Evolutionary conservation across 257 asterid genomes (phyloP), one percentile per base, ranked within the genome.

Genomic region (Capsicum rhomboideum): DNA sequence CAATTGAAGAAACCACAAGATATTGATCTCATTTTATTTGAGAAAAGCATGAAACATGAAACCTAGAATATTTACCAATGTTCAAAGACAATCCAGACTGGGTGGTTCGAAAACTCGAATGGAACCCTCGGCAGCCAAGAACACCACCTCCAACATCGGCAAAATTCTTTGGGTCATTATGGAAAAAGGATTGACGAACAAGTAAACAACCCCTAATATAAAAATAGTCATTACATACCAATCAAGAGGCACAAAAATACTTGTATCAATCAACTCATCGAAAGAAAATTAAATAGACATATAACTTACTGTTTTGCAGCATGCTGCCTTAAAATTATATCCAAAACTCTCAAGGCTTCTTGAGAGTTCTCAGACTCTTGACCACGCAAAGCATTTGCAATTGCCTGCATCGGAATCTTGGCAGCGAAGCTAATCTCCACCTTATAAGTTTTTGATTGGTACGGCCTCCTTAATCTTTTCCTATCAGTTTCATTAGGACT

Each of bases 271-370:
- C 59, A 82, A 64, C 42, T 14, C 66, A 46, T 83, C 56, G 23
- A 82, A 21, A 84, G 23, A n/a, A 34, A 14, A 46, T 14, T 8
- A 78, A 23, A 53, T 34, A 44, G 13, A 10, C n/a, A 69, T 75
- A 80, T 13, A n/a, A 88, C 99, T 91, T 88, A 96, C 99, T 91
- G 96, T 82, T 91, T 96, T 14, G 99, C 94, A n/a, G 99, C 99
- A 90, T 96, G 93, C 89, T 96, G 99, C 92, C 99, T 91, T 86
- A 96, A 71, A 85, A 96, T 93, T 83, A 96, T 96, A 87, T 96
- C 99, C 86, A 96, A 52, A 78, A 96, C 99, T 49, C 99, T 87
- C 31, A 94, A 82, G 11, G 98, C 97, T 88, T 94, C 98, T 69
- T 85, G 89, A 13, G 97, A 94, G 85, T 93, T 92, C 89, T 96